Percentiles rank a stretch among this genome's conserved stretches.
phyloP scores from a whole-genome alignment of 805 yeast species.

The Candida pseudofarinosa region DNA sequence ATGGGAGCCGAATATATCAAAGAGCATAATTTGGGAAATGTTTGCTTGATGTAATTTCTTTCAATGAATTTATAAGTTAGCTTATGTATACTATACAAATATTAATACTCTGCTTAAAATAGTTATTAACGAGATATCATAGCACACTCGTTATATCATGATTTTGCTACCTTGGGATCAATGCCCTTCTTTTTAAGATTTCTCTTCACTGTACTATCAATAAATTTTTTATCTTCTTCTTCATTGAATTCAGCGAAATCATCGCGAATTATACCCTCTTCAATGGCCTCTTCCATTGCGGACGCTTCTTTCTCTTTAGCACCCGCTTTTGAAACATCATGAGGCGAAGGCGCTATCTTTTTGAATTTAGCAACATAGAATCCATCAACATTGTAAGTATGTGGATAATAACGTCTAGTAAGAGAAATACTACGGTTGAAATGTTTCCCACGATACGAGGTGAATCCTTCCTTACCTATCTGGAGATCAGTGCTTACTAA shows the following conservation, averaged over 20 bases:
- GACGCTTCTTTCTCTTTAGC: conserved; percentile 78
- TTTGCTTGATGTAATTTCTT: conserved; percentile 22
- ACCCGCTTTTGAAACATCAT: conserved; percentile 81
- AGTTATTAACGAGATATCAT: conserved; percentile 4
- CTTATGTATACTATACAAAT: conserved; percentile 3
- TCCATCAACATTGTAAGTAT: conserved; percentile 97
- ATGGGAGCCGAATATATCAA: conserved; percentile 85
- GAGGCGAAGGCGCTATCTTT: conserved; percentile 83
- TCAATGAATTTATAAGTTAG: conserved; percentile 3
- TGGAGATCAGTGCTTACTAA: conserved; percentile 88
- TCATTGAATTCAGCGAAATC: conserved; percentile 84
- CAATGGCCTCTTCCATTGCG: conserved; percentile 78
- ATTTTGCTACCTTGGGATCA: conserved; percentile 48
- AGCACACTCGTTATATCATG: background rate
- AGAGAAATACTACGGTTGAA: conserved; percentile 72
- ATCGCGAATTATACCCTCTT: conserved; percentile 76
- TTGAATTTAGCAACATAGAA: conserved; percentile 95
- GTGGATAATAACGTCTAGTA: conserved; percentile 96
- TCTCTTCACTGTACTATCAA: conserved; percentile 64
- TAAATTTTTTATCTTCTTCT: conserved; percentile 68
- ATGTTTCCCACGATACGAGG: conserved; percentile 87
- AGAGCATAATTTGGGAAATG: conserved; percentile 79
- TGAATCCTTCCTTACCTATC: conserved; percentile 95
- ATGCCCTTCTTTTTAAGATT: conserved; percentile 67
- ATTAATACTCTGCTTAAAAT: background rate